A percentile compares a stretch with the other conserved stretches of the same genome.
Evolutionary conservation across 2,329 filamentous ascomycete genomes (phyloP).

Genomic region (Fusarium brevicatenulatum): DNA sequence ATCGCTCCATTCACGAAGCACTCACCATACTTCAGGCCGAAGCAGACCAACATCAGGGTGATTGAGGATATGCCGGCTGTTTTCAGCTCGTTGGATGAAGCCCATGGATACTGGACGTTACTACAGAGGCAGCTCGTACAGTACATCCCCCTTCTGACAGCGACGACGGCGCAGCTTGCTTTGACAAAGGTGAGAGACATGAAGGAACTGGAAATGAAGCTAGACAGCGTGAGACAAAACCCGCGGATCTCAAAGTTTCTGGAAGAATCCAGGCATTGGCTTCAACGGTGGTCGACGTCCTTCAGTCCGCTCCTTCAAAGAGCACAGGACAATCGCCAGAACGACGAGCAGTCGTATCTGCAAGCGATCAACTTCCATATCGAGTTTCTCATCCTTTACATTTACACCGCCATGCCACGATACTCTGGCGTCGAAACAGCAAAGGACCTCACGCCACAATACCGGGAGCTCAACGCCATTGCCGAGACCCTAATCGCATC

Average conservation of each 20-base stretch:
- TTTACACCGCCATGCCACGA: conserved; percentile 52
- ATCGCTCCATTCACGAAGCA: conserved; percentile 53
- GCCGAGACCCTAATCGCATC: conserved; percentile 51
- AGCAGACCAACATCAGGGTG: conserved; percentile 44
- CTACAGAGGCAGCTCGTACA: conserved; percentile 52
- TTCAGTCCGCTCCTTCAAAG: conserved; percentile 51
- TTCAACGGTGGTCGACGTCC: conserved; percentile 53
- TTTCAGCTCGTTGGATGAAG: conserved; percentile 50
- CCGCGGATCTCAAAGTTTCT: conserved; percentile 48
- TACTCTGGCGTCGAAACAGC: conserved; percentile 51
- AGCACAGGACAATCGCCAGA: conserved; percentile 37
- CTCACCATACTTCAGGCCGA: conserved; percentile 51
- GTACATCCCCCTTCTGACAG: conserved; percentile 50
- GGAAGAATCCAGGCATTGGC: conserved; percentile 51
- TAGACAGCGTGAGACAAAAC: conserved; percentile 47
- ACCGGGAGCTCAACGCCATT: conserved; percentile 54
- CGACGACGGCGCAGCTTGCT: conserved; percentile 46
- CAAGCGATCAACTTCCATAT: conserved; percentile 54
- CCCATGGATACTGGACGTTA: conserved; percentile 52
- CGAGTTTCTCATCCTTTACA: conserved; percentile 55
- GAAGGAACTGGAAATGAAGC: conserved; percentile 45
- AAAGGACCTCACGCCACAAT: conserved; percentile 53
- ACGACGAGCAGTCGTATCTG: conserved; percentile 45
- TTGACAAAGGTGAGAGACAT: conserved; percentile 43
- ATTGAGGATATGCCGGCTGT: conserved; percentile 48